These are phyloP conservation scores for Cutaneotrichosporon dermatis DNA, from an alignment of 1,284 basidiomycete genomes.

Conservation along the genomic window DNA sequence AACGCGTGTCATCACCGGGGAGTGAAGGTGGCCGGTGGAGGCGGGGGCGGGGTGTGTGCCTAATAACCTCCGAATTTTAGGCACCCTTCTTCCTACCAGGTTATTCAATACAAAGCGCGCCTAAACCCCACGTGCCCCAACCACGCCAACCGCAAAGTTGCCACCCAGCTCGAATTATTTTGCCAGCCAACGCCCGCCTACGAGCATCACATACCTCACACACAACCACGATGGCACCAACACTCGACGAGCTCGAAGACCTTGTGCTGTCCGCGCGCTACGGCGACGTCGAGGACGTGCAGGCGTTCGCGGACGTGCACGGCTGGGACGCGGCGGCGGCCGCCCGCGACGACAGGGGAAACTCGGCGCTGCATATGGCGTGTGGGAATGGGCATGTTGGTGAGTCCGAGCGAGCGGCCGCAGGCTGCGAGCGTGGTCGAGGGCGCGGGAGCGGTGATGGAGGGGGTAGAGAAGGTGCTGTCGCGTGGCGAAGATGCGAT, in stretches of 20 bases:
- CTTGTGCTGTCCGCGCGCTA: constrained; percentile 76
- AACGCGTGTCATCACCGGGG: too few species aligned
- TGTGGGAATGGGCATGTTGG: constrained; percentile 80
- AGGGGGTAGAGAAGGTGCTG: too few species aligned
- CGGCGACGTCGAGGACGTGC: constrained; percentile 73
- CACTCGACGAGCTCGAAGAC: constrained; percentile 65
- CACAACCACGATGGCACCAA: constrained; percentile 12
- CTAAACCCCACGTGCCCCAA: too few species aligned
- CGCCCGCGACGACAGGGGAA: constrained; percentile 68
- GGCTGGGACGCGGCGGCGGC: constrained; percentile 56
- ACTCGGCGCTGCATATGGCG: constrained; percentile 75
- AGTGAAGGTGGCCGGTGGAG: too few species aligned
- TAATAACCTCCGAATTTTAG: too few species aligned
- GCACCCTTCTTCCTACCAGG: too few species aligned
- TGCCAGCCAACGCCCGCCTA: neutral
- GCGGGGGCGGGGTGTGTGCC: too few species aligned
- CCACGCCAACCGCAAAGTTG: neutral
- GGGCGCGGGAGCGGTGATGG: too few species aligned
- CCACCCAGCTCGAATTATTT: constrained; percentile 2
- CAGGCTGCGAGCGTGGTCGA: too few species aligned
- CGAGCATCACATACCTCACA: neutral
- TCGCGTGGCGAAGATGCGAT: too few species aligned
- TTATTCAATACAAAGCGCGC: too few species aligned
- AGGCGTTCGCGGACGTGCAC: constrained; percentile 60
- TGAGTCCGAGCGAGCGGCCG: constrained; percentile 47